Conservation (phyloP, 2,329 filamentous ascomycete genomes). For the Calonectria pauciramosa region DNA sequence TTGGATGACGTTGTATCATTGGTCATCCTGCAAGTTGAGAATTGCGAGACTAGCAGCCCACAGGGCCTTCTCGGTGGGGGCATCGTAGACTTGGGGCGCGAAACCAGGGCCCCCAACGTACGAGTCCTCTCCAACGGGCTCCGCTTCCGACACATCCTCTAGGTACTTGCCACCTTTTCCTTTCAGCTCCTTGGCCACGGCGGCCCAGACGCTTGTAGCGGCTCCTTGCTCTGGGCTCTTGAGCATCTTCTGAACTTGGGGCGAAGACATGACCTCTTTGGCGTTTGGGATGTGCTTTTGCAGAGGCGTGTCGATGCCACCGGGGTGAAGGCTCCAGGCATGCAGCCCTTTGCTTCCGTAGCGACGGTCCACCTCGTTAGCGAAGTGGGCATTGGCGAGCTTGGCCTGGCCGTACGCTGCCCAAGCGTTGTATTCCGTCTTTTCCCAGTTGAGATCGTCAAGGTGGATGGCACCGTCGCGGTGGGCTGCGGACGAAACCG, state of each 20-base stretch:
- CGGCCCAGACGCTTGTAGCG: neutral
- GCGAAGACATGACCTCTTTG: neutral
- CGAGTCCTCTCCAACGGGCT: neutral
- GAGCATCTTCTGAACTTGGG: neutral
- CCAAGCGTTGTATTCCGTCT: neutral
- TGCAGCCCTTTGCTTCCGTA: neutral
- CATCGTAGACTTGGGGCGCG: neutral
- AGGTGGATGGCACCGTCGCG: neutral
- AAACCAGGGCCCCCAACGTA: neutral
- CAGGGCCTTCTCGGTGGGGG: neutral
- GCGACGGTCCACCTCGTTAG: neutral
- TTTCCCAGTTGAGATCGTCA: neutral
- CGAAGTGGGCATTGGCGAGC: neutral
- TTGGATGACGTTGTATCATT: neutral
- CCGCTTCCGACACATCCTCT: neutral
- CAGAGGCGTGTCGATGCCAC: neutral
- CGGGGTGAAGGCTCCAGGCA: neutral
- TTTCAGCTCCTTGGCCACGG: neutral
- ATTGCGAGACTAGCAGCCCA: neutral
- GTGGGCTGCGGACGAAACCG: neutral
- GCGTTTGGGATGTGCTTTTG: neutral
- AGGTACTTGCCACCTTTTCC: neutral
- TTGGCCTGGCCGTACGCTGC: neutral
- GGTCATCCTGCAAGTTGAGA: neutral
- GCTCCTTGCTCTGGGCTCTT: neutral